A percentile compares a stretch with the other conserved stretches of the same genome.
phyloP scores from a whole-genome alignment of 805 yeast species.

The Grigorovia yakushimaensis region DNA sequence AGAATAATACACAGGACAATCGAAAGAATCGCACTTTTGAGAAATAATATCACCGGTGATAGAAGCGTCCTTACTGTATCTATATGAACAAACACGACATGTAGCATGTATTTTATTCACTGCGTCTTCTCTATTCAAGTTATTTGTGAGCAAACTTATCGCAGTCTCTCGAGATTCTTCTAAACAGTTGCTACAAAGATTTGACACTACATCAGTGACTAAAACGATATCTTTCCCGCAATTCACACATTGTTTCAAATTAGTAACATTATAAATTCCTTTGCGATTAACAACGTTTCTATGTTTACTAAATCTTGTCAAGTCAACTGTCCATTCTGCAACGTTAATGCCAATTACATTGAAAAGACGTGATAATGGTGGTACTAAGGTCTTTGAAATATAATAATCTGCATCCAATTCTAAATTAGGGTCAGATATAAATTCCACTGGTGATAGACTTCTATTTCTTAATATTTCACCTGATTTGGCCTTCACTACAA shows the following conservation, averaged over 20 bases:
- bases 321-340: constrained; percentile 59
- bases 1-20: constrained; percentile 54
- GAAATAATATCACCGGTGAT: constrained; percentile 24
- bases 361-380: constrained; percentile 82
- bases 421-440: constrained; percentile 35
- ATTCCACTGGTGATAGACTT: constrained; percentile 69
- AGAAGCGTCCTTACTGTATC: constrained; percentile 20
- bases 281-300: neutral
- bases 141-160: constrained; percentile 13
- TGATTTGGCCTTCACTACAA: constrained; percentile 53
- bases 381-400: constrained; percentile 71
- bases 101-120: constrained; percentile 23
- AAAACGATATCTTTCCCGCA: neutral
- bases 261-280: constrained; percentile 4
- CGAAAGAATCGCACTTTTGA: constrained; percentile 44
- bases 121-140: constrained; percentile 5
- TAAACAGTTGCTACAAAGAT: constrained; percentile 6
- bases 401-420: constrained; percentile 77
- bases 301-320: constrained; percentile 37
- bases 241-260: constrained; percentile 15
- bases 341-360: constrained; percentile 76
- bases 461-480: constrained; percentile 61
- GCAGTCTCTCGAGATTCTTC: constrained; percentile 7
- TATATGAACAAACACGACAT: constrained; percentile 32
- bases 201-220: neutral